phyloP scores from a whole-genome alignment of 805 yeast genomes.

The Starmerella kuoi region DNA sequence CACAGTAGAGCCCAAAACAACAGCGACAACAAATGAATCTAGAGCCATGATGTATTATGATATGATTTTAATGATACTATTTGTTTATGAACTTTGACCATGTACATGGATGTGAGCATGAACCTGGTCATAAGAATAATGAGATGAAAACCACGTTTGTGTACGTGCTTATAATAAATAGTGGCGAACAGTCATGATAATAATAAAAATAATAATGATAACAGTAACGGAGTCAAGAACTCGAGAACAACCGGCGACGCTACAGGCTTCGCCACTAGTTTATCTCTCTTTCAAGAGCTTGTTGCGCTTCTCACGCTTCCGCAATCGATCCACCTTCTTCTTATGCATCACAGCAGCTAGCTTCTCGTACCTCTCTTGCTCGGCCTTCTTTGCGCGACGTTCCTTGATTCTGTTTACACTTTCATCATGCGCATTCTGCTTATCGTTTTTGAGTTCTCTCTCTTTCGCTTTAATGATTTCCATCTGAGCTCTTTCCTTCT shows the following conservation, averaged over 20 bases:
- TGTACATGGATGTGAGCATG: too few relatives aligned
- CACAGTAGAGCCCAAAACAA: not conserved
- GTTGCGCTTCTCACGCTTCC: constrained; percentile 88
- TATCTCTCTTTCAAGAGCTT: constrained; percentile 83
- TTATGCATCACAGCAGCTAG: constrained; percentile 81
- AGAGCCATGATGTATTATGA: too few relatives aligned
- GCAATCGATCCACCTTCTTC: constrained; percentile 80
- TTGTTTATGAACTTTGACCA: too few relatives aligned
- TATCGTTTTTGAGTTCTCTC: constrained; percentile 65
- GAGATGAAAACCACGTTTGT: too few relatives aligned
- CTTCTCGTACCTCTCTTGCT: constrained; percentile 73
- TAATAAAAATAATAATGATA: too few relatives aligned
- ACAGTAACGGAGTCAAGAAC: too few relatives aligned
- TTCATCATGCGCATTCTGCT: constrained; percentile 45
- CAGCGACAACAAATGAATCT: not conserved
- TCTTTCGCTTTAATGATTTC: constrained; percentile 56
- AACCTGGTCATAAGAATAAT: too few relatives aligned
- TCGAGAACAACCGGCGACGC: too few relatives aligned
- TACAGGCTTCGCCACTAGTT: too few relatives aligned
- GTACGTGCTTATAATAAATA: too few relatives aligned
- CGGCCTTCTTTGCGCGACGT: constrained; percentile 70
- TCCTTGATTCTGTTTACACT: constrained; percentile 39
- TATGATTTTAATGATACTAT: too few relatives aligned
- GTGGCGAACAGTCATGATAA: too few relatives aligned
- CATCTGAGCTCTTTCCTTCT: constrained; percentile 53